Evolutionary conservation across 2,329 filamentous ascomycete genomes (phyloP).

Genomic region (Monilinia vaccinii-corymbosi): DNA sequence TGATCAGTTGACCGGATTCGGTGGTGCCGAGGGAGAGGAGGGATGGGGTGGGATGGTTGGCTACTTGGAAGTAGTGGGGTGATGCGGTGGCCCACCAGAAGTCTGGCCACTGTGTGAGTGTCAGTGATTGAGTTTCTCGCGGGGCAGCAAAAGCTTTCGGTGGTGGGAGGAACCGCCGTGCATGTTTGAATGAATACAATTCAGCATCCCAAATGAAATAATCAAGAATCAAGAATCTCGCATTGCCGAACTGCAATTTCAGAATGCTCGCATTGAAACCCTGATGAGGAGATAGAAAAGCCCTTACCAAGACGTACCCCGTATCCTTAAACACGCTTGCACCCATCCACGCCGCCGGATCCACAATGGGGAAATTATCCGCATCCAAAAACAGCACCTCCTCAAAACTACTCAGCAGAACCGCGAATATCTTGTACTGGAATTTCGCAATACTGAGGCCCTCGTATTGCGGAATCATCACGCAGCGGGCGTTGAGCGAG

Average conservation of each 20-base stretch:
- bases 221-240: too few species aligned
- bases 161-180: not conserved
- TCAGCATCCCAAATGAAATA: too few species aligned
- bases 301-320: constrained; percentile 31
- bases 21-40: constrained; percentile 29
- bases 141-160: not conserved
- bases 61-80: constrained; percentile 32
- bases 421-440: constrained; percentile 39
- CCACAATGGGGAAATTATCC: constrained; percentile 35
- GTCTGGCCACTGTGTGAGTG: constrained; percentile 34
- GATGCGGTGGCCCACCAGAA: constrained; percentile 36
- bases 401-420: constrained; percentile 41
- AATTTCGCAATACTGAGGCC: constrained; percentile 33
- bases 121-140: not conserved
- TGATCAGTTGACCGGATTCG: constrained; percentile 37
- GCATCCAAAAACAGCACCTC: constrained; percentile 41
- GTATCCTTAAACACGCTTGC: constrained; percentile 34
- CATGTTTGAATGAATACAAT: not conserved
- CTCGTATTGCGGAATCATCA: constrained; percentile 34
- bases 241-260: too few species aligned
- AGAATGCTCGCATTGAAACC: too few species aligned
- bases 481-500: constrained; percentile 32
- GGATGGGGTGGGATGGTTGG: constrained; percentile 8
- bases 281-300: not conserved
- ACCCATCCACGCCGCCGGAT: constrained; percentile 34